These are phyloP conservation scores for Alternaria sp. DNA, from an alignment of 2,329 filamentous ascomycete genomes.

Conservation along the genomic window DNA sequence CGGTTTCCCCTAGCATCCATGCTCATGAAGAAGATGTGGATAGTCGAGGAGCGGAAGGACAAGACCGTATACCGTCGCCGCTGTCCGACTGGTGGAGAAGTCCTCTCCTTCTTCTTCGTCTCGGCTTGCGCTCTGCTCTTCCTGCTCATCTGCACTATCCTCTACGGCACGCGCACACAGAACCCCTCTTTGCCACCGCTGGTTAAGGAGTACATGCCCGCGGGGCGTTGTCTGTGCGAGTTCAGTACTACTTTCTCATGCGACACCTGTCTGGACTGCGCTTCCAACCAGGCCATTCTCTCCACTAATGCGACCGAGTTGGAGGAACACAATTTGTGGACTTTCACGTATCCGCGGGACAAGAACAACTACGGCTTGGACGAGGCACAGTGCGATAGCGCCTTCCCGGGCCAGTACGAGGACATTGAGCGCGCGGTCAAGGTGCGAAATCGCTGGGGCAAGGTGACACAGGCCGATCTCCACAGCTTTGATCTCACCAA, in stretches of 20 bases:
- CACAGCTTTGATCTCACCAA: conserved; percentile 42
- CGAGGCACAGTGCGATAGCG: conserved; percentile 42
- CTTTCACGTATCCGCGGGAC: conserved; percentile 42
- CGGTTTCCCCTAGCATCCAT: conserved; percentile 22
- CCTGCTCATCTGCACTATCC: conserved; percentile 44
- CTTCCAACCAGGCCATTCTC: conserved; percentile 35
- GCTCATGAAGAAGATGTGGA: conserved; percentile 37
- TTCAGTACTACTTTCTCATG: conserved; percentile 45
- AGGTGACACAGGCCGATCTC: conserved; percentile 40
- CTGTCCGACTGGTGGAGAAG: conserved; percentile 34
- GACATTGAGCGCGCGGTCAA: conserved; percentile 43
- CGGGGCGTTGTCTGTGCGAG: conserved; percentile 46
- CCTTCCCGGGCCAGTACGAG: conserved; percentile 46
- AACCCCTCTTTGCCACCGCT: conserved; percentile 40
- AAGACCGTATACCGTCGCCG: conserved; percentile 43
- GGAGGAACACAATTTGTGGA: conserved; percentile 37
- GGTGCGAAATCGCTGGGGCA: conserved; percentile 33
- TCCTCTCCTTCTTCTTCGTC: conserved; percentile 42
- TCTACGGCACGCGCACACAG: conserved; percentile 47
- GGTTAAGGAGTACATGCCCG: conserved; percentile 45
- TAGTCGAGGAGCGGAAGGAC: conserved; percentile 36
- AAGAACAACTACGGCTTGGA: conserved; percentile 43
- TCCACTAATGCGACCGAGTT: conserved; percentile 24
- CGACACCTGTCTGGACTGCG: conserved; percentile 46
- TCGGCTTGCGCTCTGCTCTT: conserved; percentile 41